A percentile compares a stretch with the other conserved stretches of the same genome.
Conservation (phyloP, 179 eudicot genomes). For the Spinacia oleracea region DNA sequence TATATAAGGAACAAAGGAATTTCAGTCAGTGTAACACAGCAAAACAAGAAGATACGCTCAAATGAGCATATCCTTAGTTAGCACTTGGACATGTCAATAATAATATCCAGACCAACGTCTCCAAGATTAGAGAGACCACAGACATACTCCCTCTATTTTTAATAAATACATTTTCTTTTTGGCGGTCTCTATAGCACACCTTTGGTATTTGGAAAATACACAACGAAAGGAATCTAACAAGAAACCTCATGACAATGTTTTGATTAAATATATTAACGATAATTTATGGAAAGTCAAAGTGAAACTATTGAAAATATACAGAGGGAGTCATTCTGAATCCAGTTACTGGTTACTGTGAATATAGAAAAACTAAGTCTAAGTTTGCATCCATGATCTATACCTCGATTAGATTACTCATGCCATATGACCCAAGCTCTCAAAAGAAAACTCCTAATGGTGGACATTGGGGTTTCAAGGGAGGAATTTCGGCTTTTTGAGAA, state of each 20-base stretch:
- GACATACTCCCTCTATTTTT: background rate
- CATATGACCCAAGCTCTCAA: background rate
- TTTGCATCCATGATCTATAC: background rate
- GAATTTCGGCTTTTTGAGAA: background rate
- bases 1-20: slow-evolving; percentile 24
- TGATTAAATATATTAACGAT: no score
- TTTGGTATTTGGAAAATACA: no score
- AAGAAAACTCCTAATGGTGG: background rate
- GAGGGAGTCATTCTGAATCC: background rate
- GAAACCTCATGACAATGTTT: no score
- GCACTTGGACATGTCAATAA: background rate
- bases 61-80: background rate
- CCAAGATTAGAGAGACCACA: background rate
- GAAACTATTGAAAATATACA: no score
- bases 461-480: background rate
- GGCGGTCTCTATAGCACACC: no score
- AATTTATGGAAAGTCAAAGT: no score
- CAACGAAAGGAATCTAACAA: no score
- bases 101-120: background rate
- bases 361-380: background rate
- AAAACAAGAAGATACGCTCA: background rate
- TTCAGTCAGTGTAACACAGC: slow-evolving; percentile 7
- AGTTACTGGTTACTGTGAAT: background rate
- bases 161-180: no score
- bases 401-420: background rate